These are phyloP conservation scores for Tuber melanosporum DNA, from an alignment of 495 filamentous ascomycete species.

Conservation along the genomic window DNA sequence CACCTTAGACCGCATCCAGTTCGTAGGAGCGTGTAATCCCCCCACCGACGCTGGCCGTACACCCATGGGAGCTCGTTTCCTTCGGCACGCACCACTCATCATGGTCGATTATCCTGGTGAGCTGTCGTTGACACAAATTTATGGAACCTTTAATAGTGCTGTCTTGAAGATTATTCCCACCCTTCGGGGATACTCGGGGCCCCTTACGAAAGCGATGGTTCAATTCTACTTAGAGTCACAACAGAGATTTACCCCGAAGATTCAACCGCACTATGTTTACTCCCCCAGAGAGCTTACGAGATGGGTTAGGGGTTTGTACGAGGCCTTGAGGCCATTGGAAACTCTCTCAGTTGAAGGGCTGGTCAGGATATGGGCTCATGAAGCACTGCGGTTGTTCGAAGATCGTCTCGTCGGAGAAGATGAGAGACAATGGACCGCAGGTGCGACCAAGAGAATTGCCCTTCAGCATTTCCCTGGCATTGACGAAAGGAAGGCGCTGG, in stretches of 20 bases:
- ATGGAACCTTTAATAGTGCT: constrained; percentile 95
- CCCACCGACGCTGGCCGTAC: constrained; percentile 98
- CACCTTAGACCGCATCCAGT: constrained; percentile 93
- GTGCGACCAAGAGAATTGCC: constrained; percentile 74
- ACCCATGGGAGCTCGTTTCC: constrained; percentile 83
- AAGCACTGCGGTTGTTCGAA: constrained; percentile 91
- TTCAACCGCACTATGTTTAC: constrained; percentile 98
- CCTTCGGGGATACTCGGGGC: constrained; percentile 87
- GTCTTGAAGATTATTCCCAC: constrained; percentile 93
- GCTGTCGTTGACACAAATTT: constrained; percentile 87
- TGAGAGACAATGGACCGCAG: constrained; percentile 90
- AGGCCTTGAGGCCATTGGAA: constrained; percentile 89
- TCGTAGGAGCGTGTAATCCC: constrained; percentile 97
- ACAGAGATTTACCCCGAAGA: constrained; percentile 82
- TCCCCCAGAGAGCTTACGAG: constrained; percentile 94
- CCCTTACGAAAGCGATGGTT: constrained; percentile 96
- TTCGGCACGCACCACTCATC: constrained; percentile 89
- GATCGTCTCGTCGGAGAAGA: constrained; percentile 91
- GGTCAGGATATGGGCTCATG: constrained; percentile 95
- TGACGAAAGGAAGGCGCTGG: constrained; percentile 78
- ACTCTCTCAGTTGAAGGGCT: constrained; percentile 80
- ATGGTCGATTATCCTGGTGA: constrained; percentile 99
- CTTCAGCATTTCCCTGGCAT: constrained; percentile 89
- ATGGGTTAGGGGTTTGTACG: constrained; percentile 95
- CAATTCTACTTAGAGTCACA: constrained; percentile 93